Base-by-base conservation (phyloP, 2,329 filamentous ascomycete genomes). In the Fusarium graminum region DNA sequence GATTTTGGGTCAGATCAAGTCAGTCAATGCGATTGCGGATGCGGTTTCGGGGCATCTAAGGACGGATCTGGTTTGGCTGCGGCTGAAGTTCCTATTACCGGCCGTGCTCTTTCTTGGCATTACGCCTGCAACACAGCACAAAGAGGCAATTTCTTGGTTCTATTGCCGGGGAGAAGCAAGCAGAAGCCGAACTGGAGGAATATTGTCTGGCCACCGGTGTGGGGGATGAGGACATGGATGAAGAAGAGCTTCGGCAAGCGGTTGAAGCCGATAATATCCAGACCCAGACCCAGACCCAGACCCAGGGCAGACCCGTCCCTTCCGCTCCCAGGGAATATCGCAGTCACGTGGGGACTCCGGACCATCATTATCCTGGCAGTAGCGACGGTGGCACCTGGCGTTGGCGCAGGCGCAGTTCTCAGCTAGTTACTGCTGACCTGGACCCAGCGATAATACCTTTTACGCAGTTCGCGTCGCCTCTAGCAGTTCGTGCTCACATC, bases 171-270 rank as follows among this genome's bases (percentile, higher is more conserved):
- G 42, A 51, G 25, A 46, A 54, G 52, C 16, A 36, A n/a, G 16
- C 34, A 36, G 34, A 36, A 36, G 16, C 45, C 49, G 62, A 57
- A 29, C 60, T 68, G 55, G 69, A 54, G 58, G 69, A 42, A 41
- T 70, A 66, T 52, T 72, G 62, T 60, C 53, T 57, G 36, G 65
- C 57, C 40, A 67, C 67, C 49, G 67, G 65, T 32, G 62, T 62
- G 36, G 57, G 47, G 52, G 54, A 67, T 38, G 57, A 32, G 14
- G 55, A 60, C 22, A 36, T 59, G 45, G 64, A 64, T 30, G 46
- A 47, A 19, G 55, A 40, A 47, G 64, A 59, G 42, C 42, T 50
- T 47, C 56, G 52, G 38, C 52, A 61, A 54, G 51, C 58, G 43
- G 55, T 36, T 38, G 57, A 47, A 57, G 49, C 40, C 50, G 53